phyloP scores from a whole-genome alignment of 805 yeast species.

The Nakazawaea ernobii region DNA sequence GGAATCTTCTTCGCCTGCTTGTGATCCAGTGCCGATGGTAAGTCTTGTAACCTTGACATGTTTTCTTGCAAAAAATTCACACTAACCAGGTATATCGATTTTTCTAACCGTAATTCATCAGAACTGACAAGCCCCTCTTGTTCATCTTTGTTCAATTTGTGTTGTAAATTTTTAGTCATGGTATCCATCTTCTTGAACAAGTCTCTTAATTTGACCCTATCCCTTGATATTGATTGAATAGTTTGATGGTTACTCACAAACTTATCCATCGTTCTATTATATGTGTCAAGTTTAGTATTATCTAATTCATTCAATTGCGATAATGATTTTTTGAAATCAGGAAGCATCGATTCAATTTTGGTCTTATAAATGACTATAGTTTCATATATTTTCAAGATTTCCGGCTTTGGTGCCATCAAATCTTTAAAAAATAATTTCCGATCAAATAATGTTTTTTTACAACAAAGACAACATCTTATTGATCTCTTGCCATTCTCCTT shows the following conservation, averaged over 20 bases:
- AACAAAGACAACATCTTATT: slow-evolving; percentile 61
- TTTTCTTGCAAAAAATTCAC: slow-evolving; percentile 60
- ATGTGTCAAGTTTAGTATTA: not conserved
- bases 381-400: slow-evolving; percentile 32
- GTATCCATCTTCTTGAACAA: slow-evolving; percentile 47
- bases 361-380: slow-evolving; percentile 19
- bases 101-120: slow-evolving; percentile 42
- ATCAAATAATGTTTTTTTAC: slow-evolving; percentile 58
- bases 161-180: slow-evolving; percentile 35
- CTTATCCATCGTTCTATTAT: slow-evolving; percentile 3
- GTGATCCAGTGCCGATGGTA: too few species aligned
- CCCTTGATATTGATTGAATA: slow-evolving; percentile 29
- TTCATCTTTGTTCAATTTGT: slow-evolving; percentile 18
- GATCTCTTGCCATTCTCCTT: slow-evolving; percentile 18
- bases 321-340: slow-evolving; percentile 13
- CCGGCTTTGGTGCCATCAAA: slow-evolving; percentile 24
- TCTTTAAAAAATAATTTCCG: slow-evolving; percentile 46
- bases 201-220: slow-evolving; percentile 40
- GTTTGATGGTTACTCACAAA: slow-evolving; percentile 14
- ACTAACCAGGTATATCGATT: slow-evolving; percentile 52
- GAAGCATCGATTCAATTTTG: slow-evolving; percentile 16
- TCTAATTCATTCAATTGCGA: not conserved
- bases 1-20: slow-evolving; percentile 20
- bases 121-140: slow-evolving; percentile 18
- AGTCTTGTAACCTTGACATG: slow-evolving; percentile 55